phyloP scores from a whole-genome alignment of 176 grass and related monocot species.

The Canna indica region DNA sequence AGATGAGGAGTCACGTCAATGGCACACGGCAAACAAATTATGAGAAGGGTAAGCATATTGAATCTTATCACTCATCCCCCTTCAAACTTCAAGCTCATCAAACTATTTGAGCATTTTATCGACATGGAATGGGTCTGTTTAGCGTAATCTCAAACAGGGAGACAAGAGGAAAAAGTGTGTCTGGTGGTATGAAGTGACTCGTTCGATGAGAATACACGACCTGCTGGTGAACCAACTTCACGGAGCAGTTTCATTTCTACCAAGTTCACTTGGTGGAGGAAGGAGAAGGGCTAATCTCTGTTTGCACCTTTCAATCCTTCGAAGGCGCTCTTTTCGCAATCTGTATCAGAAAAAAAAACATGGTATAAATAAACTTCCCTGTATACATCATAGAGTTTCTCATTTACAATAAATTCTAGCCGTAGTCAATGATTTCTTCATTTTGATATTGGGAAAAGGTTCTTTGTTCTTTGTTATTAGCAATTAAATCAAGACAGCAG shows the following conservation, averaged over 20 bases:
- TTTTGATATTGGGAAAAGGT: background rate
- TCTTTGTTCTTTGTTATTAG: background rate
- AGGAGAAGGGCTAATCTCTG: constrained; percentile 68
- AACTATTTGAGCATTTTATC: background rate
- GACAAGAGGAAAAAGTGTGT: too few species aligned
- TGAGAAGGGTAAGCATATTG: background rate
- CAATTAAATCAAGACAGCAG: background rate
- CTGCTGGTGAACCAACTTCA: constrained; percentile 1
- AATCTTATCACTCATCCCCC: background rate
- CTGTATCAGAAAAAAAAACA: constrained; percentile 24
- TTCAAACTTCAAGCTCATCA: background rate
- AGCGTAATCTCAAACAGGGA: too few species aligned
- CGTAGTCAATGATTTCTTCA: background rate
- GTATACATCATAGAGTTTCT: background rate
- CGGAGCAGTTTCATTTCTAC: constrained; percentile 25
- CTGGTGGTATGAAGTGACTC: background rate
- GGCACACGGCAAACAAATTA: background rate
- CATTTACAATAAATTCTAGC: constrained; percentile 3
- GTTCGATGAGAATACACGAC: background rate
- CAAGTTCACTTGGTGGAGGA: constrained; percentile 40
- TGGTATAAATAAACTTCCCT: background rate
- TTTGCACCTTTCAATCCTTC: constrained; percentile 71
- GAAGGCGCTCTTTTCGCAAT: constrained; percentile 44
- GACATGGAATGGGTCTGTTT: background rate
- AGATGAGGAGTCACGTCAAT: too few species aligned